phyloP scores from a whole-genome alignment of 2,329 filamentous ascomycete genomes.

The Curvularia sp. region DNA sequence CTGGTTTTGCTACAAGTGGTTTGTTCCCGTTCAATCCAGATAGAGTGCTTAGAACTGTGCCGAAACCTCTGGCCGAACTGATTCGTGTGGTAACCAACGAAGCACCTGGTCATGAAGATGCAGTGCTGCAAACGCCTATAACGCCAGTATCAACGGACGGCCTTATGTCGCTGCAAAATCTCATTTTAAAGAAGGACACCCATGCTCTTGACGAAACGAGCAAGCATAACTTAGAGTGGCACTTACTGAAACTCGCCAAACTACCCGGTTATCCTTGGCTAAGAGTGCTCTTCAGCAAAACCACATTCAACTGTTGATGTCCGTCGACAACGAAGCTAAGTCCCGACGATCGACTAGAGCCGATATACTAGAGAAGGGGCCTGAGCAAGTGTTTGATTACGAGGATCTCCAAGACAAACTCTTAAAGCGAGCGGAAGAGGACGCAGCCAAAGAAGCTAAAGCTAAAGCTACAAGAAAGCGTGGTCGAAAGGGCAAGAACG shows the following conservation, averaged over 20 bases:
- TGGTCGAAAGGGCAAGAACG: not conserved
- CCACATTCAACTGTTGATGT: not conserved
- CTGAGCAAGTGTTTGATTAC: not conserved
- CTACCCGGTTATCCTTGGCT: not conserved
- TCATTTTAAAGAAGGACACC: constrained; percentile 9
- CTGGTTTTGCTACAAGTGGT: constrained; percentile 35
- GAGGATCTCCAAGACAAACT: not conserved
- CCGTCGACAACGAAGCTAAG: not conserved
- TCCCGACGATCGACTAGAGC: not conserved
- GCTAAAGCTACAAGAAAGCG: not conserved
- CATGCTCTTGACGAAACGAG: not conserved
- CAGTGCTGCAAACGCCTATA: constrained; percentile 9
- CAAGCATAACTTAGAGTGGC: not conserved
- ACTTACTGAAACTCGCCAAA: not conserved
- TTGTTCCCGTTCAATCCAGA: constrained; percentile 43
- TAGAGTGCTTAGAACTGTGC: constrained; percentile 40
- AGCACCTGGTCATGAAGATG: constrained; percentile 18
- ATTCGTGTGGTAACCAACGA: not conserved
- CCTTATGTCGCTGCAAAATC: constrained; percentile 28
- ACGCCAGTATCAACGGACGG: constrained; percentile 27
- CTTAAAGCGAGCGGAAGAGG: not conserved
- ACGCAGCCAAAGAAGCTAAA: not conserved
- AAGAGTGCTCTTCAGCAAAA: not conserved
- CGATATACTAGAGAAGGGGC: not conserved
- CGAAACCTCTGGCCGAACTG: constrained; percentile 16